These are phyloP conservation scores for Erigeron philadelphicus DNA, from an alignment of 140 eudicot genomes.

Conservation along the genomic window DNA sequence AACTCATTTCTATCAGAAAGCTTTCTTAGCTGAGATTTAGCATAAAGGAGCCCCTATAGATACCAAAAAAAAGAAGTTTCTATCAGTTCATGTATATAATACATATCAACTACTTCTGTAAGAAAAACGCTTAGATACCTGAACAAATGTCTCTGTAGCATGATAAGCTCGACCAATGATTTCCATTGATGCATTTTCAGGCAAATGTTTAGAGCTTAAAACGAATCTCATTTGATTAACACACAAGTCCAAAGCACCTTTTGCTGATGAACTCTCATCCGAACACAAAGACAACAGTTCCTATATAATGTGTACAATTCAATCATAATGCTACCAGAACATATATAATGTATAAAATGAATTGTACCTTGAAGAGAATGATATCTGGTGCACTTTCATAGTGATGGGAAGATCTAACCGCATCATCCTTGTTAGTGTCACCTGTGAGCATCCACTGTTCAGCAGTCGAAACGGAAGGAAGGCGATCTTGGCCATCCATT, in stretches of 20 bases:
- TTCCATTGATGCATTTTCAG: constrained; percentile 92
- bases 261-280: constrained; percentile 75
- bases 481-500: constrained; percentile 83
- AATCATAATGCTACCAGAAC: constrained; percentile 6
- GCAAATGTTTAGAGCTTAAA: constrained; percentile 73
- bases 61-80: constrained; percentile 16
- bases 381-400: constrained; percentile 99
- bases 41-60: constrained; percentile 65
- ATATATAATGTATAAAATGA: constrained; percentile 10
- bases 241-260: constrained; percentile 89
- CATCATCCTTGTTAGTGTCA: constrained; percentile 73
- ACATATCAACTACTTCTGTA: background rate
- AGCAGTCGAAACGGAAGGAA: constrained; percentile 68
- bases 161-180: constrained; percentile 92
- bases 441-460: constrained; percentile 99
- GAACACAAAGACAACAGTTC: constrained; percentile 87
- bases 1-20: constrained; percentile 56
- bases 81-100: constrained; percentile 11
- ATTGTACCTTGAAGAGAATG: constrained; percentile 76
- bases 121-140: constrained; percentile 40
- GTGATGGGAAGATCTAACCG: constrained; percentile 83
- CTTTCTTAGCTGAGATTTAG: constrained; percentile 74
- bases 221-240: constrained; percentile 75
- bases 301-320: constrained; percentile 33
- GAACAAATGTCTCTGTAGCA: constrained; percentile 94